Conservation (phyloP, 352 stramenopile genomes). For the Phytophthora chlamydospora region DNA sequence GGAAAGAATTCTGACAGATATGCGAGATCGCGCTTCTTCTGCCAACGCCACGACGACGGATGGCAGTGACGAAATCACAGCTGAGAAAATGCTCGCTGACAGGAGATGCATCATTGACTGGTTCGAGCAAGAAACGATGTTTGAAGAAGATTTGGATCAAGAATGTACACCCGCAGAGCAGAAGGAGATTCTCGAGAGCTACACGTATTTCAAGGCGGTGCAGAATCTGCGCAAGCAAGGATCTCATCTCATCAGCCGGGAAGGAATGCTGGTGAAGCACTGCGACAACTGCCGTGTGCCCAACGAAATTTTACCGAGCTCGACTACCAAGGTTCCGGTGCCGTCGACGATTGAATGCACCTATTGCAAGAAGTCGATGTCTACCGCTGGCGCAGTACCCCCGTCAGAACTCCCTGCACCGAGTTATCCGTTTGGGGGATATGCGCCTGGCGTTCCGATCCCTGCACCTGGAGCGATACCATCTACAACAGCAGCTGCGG, state of each 20-base stretch:
- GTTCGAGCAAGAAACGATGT: conserved; percentile 92
- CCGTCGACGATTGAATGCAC: conserved; percentile 68
- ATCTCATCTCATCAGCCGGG: conserved; percentile 45
- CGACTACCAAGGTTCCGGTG: conserved; percentile 62
- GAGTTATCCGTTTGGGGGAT: conserved; percentile 24
- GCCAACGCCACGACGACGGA: not conserved
- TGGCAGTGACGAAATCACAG: conserved; percentile 19
- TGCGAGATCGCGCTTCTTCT: conserved; percentile 32
- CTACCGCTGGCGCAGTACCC: conserved; percentile 45
- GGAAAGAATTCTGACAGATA: conserved; percentile 52
- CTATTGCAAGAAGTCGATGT: conserved; percentile 59
- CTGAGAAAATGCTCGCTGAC: conserved; percentile 19
- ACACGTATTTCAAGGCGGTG: conserved; percentile 78
- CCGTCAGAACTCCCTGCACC: conserved; percentile 23
- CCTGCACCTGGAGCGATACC: conserved; percentile 15
- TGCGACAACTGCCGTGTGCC: conserved; percentile 60
- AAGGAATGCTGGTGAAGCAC: conserved; percentile 54
- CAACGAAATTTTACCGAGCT: conserved; percentile 72
- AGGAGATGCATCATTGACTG: conserved; percentile 76
- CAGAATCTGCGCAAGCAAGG: conserved; percentile 44
- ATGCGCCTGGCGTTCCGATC: conserved; percentile 23
- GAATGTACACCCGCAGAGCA: conserved; percentile 74
- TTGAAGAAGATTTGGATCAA: conserved; percentile 88
- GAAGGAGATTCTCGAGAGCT: conserved; percentile 73
- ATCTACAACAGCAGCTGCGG: conserved; percentile 7